Evolutionary conservation across 768 basidiomycete species (phyloP).

Genomic region (Lentinula aciculospora): DNA sequence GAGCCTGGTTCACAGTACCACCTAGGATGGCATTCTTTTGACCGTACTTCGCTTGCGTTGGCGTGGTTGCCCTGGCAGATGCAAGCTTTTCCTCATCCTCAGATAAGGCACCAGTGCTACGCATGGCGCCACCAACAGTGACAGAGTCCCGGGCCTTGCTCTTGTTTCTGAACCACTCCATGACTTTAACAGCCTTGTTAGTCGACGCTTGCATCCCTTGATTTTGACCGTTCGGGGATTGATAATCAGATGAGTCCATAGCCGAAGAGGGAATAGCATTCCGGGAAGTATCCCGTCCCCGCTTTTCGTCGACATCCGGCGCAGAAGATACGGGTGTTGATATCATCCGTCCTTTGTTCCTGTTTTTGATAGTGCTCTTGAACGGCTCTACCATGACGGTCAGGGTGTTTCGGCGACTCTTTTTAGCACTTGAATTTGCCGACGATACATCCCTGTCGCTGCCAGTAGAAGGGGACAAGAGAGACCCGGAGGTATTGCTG

Average conservation of each 20-base stretch:
- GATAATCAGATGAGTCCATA: slow-evolving; percentile 11
- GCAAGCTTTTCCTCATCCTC: slow-evolving; percentile 10
- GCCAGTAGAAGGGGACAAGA: slow-evolving; percentile 13
- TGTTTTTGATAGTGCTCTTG: slow-evolving; percentile 46
- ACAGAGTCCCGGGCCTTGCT: slow-evolving; percentile 46
- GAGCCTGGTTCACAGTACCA: slow-evolving; percentile 24
- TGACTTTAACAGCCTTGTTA: slow-evolving; percentile 90
- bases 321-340: slow-evolving; percentile 21
- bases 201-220: slow-evolving; percentile 60
- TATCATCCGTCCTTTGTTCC: slow-evolving; percentile 27
- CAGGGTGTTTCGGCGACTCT: slow-evolving; percentile 73
- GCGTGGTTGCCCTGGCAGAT: slow-evolving; percentile 17
- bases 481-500: slow-evolving; percentile 1
- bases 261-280: slow-evolving; percentile 10
- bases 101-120: background rate
- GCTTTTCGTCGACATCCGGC: slow-evolving; percentile 21
- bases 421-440: slow-evolving; percentile 32
- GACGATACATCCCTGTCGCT: slow-evolving; percentile 22
- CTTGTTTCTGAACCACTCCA: slow-evolving; percentile 94
- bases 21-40: slow-evolving; percentile 25
- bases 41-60: slow-evolving; percentile 24
- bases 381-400: slow-evolving; percentile 85
- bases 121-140: slow-evolving; percentile 11
- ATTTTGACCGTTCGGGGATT: slow-evolving; percentile 19
- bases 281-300: slow-evolving; percentile 10